Evolutionary conservation across 768 basidiomycete species (phyloP), one percentile per base, ranked within the genome.

Genomic region (Rhodotorula toruloides): DNA sequence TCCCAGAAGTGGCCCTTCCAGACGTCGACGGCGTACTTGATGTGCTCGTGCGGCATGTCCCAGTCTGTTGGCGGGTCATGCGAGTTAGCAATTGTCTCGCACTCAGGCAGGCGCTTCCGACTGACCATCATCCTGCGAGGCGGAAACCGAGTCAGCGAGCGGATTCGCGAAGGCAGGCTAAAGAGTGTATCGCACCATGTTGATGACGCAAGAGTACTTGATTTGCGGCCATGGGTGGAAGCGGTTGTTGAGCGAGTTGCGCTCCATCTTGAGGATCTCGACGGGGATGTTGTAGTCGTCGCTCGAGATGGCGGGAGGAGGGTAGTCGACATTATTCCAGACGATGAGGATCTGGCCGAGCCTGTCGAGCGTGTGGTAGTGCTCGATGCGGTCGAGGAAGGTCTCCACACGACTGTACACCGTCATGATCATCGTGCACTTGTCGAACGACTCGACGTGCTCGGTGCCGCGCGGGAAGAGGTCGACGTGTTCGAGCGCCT

Each of bases 231-330:
- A 56, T 4, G 54, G 54, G 39, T 42, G 29, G 54, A 56, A 56
- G n/a, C 54, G 54, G 22, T 56, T 56, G 31, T 56, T 56, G 54
- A 56, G 54, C 54, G 54, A 56, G n/a, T 56, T 39, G 19, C 43
- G n/a, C 16, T 56, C 29, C 40, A 44, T 42, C 43, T 32, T 40
- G 43, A 56, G 25, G 37, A 56, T 31, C 40, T 56, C 54, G 54
- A 56, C 54, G 39, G 54, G 54, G 39, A 56, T 43, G 25, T 37
- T 42, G 36, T 56, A 56, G 54, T 56, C 43, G 40, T 19, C 29
- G 54, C 29, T 31, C 17, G 37, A 5, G 16, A 42, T 37, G 4
- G 22, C 25, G 29, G 54, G 54, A n/a, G 54, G 54, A 40, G 13
- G 25, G 27, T 10, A 25, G 37, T 56, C 43, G 40, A 42, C 25